Percentiles rank a stretch among this genome's conserved stretches.
These are phyloP conservation scores for Aspergillus piperis DNA, from an alignment of 2,329 filamentous ascomycete species.

Conservation along the genomic window DNA sequence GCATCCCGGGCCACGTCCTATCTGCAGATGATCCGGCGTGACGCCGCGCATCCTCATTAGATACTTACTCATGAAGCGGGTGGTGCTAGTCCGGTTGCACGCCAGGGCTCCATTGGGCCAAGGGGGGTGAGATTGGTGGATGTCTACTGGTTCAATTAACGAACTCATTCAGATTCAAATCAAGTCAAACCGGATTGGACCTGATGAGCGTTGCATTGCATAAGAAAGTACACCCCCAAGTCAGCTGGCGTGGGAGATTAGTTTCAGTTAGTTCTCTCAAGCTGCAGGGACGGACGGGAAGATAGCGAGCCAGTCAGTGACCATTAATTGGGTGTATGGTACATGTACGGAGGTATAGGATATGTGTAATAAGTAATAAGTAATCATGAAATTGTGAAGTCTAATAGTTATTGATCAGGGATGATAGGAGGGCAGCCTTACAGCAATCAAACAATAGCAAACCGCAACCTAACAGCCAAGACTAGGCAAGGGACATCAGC, in stretches of 20 bases:
- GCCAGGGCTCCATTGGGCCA: not conserved
- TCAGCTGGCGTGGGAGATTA: not conserved
- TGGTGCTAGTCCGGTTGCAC: not conserved
- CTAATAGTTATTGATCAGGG: too few relatives aligned
- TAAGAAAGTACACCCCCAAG: not conserved
- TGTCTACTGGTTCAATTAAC: not conserved
- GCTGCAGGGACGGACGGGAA: not conserved
- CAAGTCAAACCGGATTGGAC: not conserved
- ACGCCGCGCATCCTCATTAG: constrained; percentile 9
- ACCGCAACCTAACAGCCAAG: not conserved
- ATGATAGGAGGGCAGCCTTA: too few relatives aligned
- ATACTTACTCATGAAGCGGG: not conserved
- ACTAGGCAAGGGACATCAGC: constrained; percentile 1
- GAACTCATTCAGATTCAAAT: not conserved
- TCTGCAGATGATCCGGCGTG: constrained; percentile 22
- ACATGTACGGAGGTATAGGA: not conserved
- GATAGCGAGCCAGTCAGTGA: not conserved
- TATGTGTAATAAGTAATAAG: not conserved
- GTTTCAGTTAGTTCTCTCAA: not conserved
- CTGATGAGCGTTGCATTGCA: constrained; percentile 10
- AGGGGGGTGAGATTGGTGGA: not conserved
- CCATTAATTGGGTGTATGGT: not conserved
- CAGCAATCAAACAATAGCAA: not conserved
- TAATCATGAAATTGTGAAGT: not conserved
- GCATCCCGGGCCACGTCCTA: constrained; percentile 15